These are phyloP conservation scores for Pontederia paniculata DNA, from an alignment of 176 grass and related monocot genomes.

Conservation along the genomic window DNA sequence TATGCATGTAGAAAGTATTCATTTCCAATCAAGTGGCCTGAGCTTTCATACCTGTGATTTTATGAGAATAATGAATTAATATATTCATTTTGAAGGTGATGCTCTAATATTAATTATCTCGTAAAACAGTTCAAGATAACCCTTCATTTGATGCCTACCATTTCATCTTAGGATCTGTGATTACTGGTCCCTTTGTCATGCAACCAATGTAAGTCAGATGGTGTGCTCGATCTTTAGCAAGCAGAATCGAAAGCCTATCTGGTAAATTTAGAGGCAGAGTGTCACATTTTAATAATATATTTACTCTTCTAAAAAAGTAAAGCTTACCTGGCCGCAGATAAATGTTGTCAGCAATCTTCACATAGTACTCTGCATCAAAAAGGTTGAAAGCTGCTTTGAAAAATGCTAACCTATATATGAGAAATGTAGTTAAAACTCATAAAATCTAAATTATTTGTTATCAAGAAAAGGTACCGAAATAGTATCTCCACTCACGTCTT, in stretches of 20 bases:
- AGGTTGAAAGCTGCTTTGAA: constrained; percentile 95
- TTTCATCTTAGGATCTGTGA: constrained; percentile 83
- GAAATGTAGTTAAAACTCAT: constrained; percentile 10
- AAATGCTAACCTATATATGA: constrained; percentile 65
- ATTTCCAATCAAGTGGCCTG: constrained; percentile 61
- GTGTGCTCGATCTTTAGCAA: constrained; percentile 77
- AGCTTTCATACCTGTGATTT: constrained; percentile 86
- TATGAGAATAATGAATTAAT: background rate
- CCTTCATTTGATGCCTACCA: constrained; percentile 36
- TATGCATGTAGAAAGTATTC: constrained; percentile 88
- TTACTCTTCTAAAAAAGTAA: constrained; percentile 9
- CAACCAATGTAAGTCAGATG: constrained; percentile 74
- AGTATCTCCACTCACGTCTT: constrained; percentile 50
- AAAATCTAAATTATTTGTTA: background rate
- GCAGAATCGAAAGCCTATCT: constrained; percentile 96
- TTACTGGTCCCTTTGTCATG: constrained; percentile 97
- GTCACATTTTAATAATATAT: constrained; percentile 2
- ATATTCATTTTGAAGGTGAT: constrained; percentile 4
- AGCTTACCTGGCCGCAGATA: constrained; percentile 88
- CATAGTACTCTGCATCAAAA: constrained; percentile 86
- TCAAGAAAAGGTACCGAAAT: background rate
- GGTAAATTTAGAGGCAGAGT: constrained; percentile 4
- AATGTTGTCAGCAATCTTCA: constrained; percentile 88
- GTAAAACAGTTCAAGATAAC: background rate
- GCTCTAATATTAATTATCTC: constrained; percentile 2